Evolutionary conservation across 1,284 basidiomycete genomes (phyloP), one percentile per base, ranked within the genome.

Genomic region (Rugosomyces carneus): DNA sequence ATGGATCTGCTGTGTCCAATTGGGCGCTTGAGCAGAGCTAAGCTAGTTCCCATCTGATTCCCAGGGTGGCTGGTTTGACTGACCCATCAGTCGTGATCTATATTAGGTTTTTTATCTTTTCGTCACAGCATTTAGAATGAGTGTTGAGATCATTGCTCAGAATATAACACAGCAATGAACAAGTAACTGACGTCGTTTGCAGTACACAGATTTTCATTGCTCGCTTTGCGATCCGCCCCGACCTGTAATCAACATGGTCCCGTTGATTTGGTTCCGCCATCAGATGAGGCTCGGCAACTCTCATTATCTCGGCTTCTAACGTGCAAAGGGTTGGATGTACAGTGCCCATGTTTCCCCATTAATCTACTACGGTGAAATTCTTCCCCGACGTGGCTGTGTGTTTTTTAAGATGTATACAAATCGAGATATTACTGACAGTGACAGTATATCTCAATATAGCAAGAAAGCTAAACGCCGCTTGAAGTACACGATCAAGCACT

Each of bases 321-420:
- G 41, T 37, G 43, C 19, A 37, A 21, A 51, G 45, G 36, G 32
- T 32, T 44, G 44, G 50, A 50, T 46, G 48, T 19, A 13, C 48
- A 47, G 49, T 45, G 40, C 31, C 40, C 42, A 29, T 21, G 8
- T 44, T 40, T 49, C 54, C 50, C 59, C 59, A 57, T 59, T 55
- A 62, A 58, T 58, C 53, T 3, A 37, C 36, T 51, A 54, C 60
- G 60, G 64, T 20, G 53, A 34, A 43, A 44, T 27, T 34, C 39
- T 50, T 59, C 47, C 53, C 65, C 65, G 66, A 60, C 9, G 56
- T 62, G 61, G 64, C 62, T 61, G 56, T 64, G 59, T 50, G 15
- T 31, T 26, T 10, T 10, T 4, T 11, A 31, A 31, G 29, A 31
- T 31, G 24, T 26, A 26, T 26, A 26, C 24, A 31, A 31, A 31